Conservation (phyloP, 306 rosid species). For the Castanospermum australe region DNA sequence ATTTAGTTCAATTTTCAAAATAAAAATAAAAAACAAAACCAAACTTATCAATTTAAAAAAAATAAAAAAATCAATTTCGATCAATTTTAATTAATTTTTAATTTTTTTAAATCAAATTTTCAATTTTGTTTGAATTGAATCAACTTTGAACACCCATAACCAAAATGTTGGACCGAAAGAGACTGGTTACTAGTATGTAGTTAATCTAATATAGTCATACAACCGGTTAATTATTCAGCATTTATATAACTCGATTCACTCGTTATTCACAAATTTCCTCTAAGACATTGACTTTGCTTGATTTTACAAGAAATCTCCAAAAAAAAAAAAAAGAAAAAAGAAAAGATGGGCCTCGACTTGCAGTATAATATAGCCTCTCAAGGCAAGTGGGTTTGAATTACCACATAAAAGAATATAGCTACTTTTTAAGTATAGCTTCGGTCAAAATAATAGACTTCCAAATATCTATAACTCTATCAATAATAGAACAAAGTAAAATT, state of each 20-base stretch:
- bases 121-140: no score
- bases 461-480: not conserved
- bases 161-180: not conserved
- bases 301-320: not conserved
- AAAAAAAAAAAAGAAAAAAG: not conserved
- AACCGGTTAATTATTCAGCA: not conserved
- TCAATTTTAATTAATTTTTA: no score
- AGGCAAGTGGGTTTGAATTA: not conserved
- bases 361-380: not conserved
- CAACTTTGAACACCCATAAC: no score
- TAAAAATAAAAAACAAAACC: no score
- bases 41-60: no score
- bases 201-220: not conserved
- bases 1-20: no score
- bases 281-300: no score
- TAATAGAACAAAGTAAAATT: not conserved
- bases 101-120: no score
- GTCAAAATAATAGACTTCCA: not conserved
- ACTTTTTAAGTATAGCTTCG: not conserved
- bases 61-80: no score
- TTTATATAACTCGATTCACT: not conserved
- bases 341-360: not conserved
- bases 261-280: not conserved
- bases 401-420: not conserved
- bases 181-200: not conserved